A percentile compares a stretch with the other conserved stretches of the same genome.
Conservation (phyloP, 1,284 basidiomycete species). For the Moniliophthora roreri region DNA sequence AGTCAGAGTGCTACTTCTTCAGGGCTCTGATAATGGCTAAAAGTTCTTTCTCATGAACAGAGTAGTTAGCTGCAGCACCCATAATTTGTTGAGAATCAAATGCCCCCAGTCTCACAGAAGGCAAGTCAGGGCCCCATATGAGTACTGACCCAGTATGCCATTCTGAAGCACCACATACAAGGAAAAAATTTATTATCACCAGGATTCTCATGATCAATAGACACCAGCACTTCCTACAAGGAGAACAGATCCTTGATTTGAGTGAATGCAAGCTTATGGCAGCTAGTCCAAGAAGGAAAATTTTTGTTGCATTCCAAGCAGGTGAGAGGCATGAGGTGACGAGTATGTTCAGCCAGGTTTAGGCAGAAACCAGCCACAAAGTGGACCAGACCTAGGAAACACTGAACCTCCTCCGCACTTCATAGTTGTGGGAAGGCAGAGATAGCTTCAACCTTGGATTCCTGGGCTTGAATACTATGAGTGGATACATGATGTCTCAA, state of each 20-base stretch:
- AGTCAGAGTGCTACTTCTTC: constrained; percentile 31
- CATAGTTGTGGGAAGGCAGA: constrained; percentile 24
- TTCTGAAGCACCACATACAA: constrained; percentile 36
- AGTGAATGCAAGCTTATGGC: constrained; percentile 25
- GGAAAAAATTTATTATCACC: constrained; percentile 32
- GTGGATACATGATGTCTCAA: constrained; percentile 27
- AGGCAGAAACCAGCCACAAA: constrained; percentile 29
- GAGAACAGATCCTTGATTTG: constrained; percentile 32
- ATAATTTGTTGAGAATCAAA: constrained; percentile 32
- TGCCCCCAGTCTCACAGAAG: constrained; percentile 29
- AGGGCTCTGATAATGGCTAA: constrained; percentile 33
- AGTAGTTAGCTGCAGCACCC: constrained; percentile 32
- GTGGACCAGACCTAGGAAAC: constrained; percentile 31
- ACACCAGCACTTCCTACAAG: constrained; percentile 25
- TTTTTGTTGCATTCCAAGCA: constrained; percentile 16
- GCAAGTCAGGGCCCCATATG: constrained; percentile 28
- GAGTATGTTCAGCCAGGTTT: constrained; percentile 23
- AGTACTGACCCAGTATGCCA: constrained; percentile 31
- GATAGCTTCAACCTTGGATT: constrained; percentile 2
- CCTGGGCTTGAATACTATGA: constrained; percentile 23
- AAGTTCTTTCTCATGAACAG: constrained; percentile 35
- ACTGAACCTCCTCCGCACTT: constrained; percentile 20
- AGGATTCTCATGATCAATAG: constrained; percentile 31
- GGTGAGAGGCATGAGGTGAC: constrained; percentile 26
- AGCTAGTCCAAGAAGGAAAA: constrained; percentile 21